Conservation (phyloP, 805 yeast genomes). For the Starmerella bacillaris region DNA sequence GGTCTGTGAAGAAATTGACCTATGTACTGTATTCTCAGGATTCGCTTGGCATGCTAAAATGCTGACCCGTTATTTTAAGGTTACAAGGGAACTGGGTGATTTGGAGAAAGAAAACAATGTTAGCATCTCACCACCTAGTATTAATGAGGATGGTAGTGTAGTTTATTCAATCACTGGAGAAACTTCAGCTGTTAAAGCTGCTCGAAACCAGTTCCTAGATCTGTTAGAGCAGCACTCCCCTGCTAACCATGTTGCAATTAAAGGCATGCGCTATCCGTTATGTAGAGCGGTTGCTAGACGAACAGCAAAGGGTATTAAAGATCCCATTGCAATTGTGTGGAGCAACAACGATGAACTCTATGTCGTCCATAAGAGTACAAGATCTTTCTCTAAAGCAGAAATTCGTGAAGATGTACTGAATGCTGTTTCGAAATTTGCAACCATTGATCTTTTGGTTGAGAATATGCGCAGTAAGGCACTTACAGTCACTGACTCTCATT, state of each 20-base stretch:
- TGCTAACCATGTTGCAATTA: slow-evolving; percentile 39
- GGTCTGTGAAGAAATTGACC: slow-evolving; percentile 52
- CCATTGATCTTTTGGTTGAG: background rate
- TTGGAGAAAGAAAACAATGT: slow-evolving; percentile 29
- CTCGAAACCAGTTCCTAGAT: slow-evolving; percentile 58
- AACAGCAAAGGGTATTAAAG: slow-evolving; percentile 26
- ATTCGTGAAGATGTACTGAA: slow-evolving; percentile 34
- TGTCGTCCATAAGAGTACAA: slow-evolving; percentile 34
- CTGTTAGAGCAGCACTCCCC: slow-evolving; percentile 62
- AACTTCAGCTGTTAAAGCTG: slow-evolving; percentile 34
- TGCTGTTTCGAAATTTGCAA: slow-evolving; percentile 31
- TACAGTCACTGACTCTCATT: slow-evolving; percentile 37
- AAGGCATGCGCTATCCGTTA: slow-evolving; percentile 31
- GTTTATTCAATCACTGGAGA: slow-evolving; percentile 42
- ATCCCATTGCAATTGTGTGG: slow-evolving; percentile 35
- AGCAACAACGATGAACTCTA: slow-evolving; percentile 34
- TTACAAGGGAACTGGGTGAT: slow-evolving; percentile 21
- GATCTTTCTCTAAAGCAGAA: slow-evolving; percentile 50
- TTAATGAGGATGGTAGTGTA: slow-evolving; percentile 24
- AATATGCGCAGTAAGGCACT: slow-evolving; percentile 36
- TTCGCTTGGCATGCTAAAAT: slow-evolving; percentile 57
- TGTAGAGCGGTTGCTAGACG: slow-evolving; percentile 18
- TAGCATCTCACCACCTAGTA: slow-evolving; percentile 27
- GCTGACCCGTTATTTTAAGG: slow-evolving; percentile 44
- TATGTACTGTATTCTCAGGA: slow-evolving; percentile 78